These are phyloP conservation scores for Clonostachys sp. DNA, from an alignment of 2,329 filamentous ascomycete species.

Conservation along the genomic window DNA sequence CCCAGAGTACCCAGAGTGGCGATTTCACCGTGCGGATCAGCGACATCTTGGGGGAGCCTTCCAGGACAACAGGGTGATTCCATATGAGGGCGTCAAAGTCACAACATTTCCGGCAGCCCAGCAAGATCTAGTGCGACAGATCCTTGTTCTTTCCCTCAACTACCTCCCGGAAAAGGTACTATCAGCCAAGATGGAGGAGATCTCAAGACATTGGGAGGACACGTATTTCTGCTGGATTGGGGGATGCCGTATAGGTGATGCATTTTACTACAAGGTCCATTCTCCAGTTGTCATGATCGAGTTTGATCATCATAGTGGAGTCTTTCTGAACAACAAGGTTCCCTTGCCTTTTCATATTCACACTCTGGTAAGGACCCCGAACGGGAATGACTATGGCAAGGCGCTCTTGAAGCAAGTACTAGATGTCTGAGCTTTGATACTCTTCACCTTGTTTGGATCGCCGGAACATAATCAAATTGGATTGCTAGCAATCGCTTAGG, in stretches of 20 bases:
- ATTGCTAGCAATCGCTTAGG: too few relatives aligned
- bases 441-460: too few relatives aligned
- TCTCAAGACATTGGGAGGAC: constrained; percentile 51
- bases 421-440: too few relatives aligned
- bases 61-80: constrained; percentile 69
- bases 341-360: constrained; percentile 75
- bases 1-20: constrained; percentile 54
- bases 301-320: constrained; percentile 74
- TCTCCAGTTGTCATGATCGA: constrained; percentile 68
- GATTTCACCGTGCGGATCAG: constrained; percentile 77
- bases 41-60: constrained; percentile 72
- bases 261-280: constrained; percentile 74
- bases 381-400: constrained; percentile 70
- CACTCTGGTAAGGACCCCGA: constrained; percentile 66
- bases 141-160: too few relatives aligned
- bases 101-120: too few relatives aligned
- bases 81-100: constrained; percentile 60
- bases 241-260: constrained; percentile 56
- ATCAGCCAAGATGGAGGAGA: constrained; percentile 45
- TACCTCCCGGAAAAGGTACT: constrained; percentile 50
- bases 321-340: constrained; percentile 67
- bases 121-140: too few relatives aligned
- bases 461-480: too few relatives aligned
- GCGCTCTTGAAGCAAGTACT: neutral
- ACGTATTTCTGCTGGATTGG: constrained; percentile 79